phyloP scores from a whole-genome alignment of 2,329 filamentous ascomycete species.

The Pyrenophora teres region DNA sequence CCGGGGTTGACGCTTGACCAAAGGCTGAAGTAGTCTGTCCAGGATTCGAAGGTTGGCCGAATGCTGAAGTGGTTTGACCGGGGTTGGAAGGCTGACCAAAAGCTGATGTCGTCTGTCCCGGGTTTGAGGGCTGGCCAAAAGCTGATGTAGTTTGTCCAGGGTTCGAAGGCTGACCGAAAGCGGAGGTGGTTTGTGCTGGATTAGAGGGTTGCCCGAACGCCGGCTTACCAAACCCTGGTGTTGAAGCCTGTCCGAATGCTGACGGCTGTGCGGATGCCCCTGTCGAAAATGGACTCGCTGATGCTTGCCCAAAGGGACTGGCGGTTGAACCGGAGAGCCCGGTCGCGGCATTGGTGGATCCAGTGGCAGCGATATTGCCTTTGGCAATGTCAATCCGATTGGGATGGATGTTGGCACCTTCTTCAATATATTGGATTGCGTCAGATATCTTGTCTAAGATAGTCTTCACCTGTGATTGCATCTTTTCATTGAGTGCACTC shows the following conservation, averaged over 20 bases:
- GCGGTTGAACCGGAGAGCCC: slow-evolving; percentile 15
- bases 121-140: slow-evolving; percentile 49
- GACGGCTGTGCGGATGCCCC: slow-evolving; percentile 28
- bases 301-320: slow-evolving; percentile 35
- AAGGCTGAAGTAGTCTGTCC: slow-evolving; percentile 36
- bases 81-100: slow-evolving; percentile 5
- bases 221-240: slow-evolving; percentile 39
- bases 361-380: slow-evolving; percentile 22
- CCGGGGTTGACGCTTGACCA: slow-evolving; percentile 44
- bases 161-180: slow-evolving; percentile 51
- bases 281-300: slow-evolving; percentile 12
- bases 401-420: slow-evolving; percentile 41
- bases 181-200: slow-evolving; percentile 19
- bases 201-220: slow-evolving; percentile 51
- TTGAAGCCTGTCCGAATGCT: slow-evolving; percentile 45
- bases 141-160: slow-evolving; percentile 24
- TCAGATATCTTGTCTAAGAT: slow-evolving; percentile 71
- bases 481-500: slow-evolving; percentile 63
- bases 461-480: slow-evolving; percentile 72
- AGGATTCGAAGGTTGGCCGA: slow-evolving; percentile 47
- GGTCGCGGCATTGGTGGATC: slow-evolving; percentile 7
- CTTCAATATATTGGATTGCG: slow-evolving; percentile 55
- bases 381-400: slow-evolving; percentile 42
- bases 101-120: slow-evolving; percentile 18
- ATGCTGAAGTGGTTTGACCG: slow-evolving; percentile 33